Evolutionary conservation across 2,329 filamentous ascomycete genomes (phyloP).

Genomic region (Sclerotinia glacialis): DNA sequence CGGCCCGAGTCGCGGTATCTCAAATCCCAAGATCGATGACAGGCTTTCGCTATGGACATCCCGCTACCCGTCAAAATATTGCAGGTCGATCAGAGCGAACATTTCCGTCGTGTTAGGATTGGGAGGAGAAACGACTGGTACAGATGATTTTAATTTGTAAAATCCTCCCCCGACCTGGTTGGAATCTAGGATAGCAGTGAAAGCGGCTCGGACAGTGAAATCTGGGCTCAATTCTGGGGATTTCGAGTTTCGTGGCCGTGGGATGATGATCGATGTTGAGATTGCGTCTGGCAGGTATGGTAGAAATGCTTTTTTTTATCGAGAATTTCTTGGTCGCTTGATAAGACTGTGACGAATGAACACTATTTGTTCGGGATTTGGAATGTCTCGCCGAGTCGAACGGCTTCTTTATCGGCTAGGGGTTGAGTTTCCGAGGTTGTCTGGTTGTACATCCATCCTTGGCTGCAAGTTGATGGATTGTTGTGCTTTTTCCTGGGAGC

Average conservation of each 20-base stretch:
- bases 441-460: conserved; percentile 61
- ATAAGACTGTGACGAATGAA: conserved; percentile 66
- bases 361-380: conserved; percentile 69
- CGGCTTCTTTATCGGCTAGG: conserved; percentile 63
- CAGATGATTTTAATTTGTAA: background rate
- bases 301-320: background rate
- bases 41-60: background rate
- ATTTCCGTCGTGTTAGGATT: background rate
- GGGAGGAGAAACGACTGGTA: background rate
- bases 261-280: background rate
- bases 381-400: conserved; percentile 61
- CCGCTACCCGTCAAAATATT: conserved; percentile 5
- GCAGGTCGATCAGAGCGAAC: conserved; percentile 3
- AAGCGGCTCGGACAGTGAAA: too few species aligned
- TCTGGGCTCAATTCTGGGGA: background rate
- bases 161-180: background rate
- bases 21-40: background rate
- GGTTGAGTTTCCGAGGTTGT: conserved; percentile 46
- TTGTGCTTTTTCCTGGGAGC: conserved; percentile 47
- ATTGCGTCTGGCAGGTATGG: background rate
- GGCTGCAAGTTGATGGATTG: conserved; percentile 69
- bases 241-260: background rate
- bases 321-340: background rate
- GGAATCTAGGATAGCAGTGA: background rate
- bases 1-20: background rate